phyloP scores from a whole-genome alignment of 2,329 filamentous ascomycete species.

The Exophiala sp. region DNA sequence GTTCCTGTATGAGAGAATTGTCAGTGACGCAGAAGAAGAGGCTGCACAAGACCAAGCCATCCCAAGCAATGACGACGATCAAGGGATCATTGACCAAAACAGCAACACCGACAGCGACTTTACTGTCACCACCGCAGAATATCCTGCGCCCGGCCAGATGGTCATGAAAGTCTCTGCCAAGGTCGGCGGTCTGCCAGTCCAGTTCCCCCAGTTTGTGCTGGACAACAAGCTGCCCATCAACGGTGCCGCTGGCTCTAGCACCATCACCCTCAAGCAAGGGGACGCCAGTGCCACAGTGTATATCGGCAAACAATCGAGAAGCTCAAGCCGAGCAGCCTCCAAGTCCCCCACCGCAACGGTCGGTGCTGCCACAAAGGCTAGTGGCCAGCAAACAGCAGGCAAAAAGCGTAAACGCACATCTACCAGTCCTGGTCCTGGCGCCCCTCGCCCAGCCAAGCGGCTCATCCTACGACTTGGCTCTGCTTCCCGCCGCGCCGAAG shows the following conservation, averaged over 20 bases:
- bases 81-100: no score
- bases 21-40: background rate
- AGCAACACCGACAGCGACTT: background rate
- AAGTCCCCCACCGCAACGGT: background rate
- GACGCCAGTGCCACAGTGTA: background rate
- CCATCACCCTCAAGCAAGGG: background rate
- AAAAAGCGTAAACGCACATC: background rate
- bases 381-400: no score
- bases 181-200: background rate
- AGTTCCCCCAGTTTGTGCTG: background rate
- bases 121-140: background rate
- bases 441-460: background rate
- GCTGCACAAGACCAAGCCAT: background rate
- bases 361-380: background rate
- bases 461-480: no score
- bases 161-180: background rate
- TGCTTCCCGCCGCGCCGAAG: no score
- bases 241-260: background rate
- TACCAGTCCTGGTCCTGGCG: background rate
- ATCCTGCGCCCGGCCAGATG: background rate
- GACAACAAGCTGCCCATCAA: background rate
- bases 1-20: constrained; percentile 17
- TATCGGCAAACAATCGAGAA: background rate
- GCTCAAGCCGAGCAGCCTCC: background rate
- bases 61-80: background rate